A percentile compares a stretch with the other conserved stretches of the same genome.
Evolutionary conservation across 495 filamentous ascomycete species (phyloP).

Genomic region (Lepraria neglecta): DNA sequence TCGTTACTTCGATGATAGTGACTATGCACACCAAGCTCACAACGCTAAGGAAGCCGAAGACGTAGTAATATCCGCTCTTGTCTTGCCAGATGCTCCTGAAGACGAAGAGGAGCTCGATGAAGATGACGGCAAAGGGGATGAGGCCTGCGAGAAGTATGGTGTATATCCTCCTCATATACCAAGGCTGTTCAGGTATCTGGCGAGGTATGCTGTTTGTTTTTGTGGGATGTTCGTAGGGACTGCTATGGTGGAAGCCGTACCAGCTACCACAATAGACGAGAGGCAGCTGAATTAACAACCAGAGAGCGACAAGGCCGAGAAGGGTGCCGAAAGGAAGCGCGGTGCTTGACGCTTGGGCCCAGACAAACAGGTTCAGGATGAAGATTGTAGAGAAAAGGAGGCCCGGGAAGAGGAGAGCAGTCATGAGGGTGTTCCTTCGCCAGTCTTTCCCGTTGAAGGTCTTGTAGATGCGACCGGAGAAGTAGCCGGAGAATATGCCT

Average conservation of each 20-base stretch:
- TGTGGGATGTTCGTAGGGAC: conserved; percentile 80
- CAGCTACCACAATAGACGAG: conserved; percentile 82
- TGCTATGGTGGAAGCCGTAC: conserved; percentile 62
- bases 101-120: conserved; percentile 88
- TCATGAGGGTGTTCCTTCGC: conserved; percentile 76
- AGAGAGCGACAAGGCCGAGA: conserved; percentile 67
- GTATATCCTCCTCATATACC: conserved; percentile 63
- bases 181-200: conserved; percentile 71
- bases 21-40: conserved; percentile 69
- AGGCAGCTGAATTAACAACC: conserved; percentile 85
- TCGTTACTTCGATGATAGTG: conserved; percentile 80
- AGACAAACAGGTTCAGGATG: conserved; percentile 86
- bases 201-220: conserved; percentile 69
- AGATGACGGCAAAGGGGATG: conserved; percentile 89
- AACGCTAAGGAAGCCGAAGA: conserved; percentile 82
- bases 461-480: conserved; percentile 76
- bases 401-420: conserved; percentile 78
- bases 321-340: conserved; percentile 86
- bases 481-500: conserved; percentile 88
- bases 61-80: conserved; percentile 90
- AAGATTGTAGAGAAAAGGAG: conserved; percentile 73
- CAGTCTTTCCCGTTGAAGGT: conserved; percentile 79
- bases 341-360: conserved; percentile 86
- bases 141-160: conserved; percentile 68
- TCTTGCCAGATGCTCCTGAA: conserved; percentile 91